Base-by-base conservation (phyloP, 2,329 filamentous ascomycete genomes). In the Sphaerostilbella broomeana region DNA sequence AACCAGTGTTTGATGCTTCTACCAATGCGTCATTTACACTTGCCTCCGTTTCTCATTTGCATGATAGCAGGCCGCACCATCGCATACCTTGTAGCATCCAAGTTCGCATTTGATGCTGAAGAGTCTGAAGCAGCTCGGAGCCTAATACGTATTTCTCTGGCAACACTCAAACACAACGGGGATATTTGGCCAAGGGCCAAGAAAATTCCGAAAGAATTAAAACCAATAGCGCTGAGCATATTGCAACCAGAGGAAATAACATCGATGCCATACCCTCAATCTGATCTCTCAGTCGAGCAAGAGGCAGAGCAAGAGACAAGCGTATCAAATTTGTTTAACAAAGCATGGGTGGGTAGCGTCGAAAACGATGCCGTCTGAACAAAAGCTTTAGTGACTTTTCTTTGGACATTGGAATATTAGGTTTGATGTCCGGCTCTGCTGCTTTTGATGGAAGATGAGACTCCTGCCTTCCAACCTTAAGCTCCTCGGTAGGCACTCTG, bases 141-240 rank as follows among this genome's bases (percentile, higher is more conserved):
- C 9, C 26, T 26, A 13, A 39, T 39, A 11, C 24, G 36, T 15
- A 19, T 39, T 21, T 21, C 36, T 16, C 27, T 39, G 27, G 26
- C 13, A 16, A 39, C 36, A 5, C 27, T 39, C 12, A 39, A 39
- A 26, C 36, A 39, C 26, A 31, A 39, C 25, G 36, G 32, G 19
- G 36, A 39, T 18, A 39, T 39, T 24, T 39, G 36, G 36, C 36
- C 37, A 11, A 20, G 22, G 28, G 37, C 37, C 19, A 39, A 30
- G 21, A 21, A 30, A 6, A 30, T 39, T n/a, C 19, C 32, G 13
- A 31, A 4, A 11, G 26, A 39, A 15, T 18, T 38, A 17, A 38
- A 38, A 20, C 24, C 15, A 18, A 38, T 38, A n/a, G 35, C 35
- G 7, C 30, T 17, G 10, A 18, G 10, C 19, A 18, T 35, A 11